Evolutionary conservation across 441 rosid species (phyloP).

Genomic region (Pelargonium australe): DNA sequence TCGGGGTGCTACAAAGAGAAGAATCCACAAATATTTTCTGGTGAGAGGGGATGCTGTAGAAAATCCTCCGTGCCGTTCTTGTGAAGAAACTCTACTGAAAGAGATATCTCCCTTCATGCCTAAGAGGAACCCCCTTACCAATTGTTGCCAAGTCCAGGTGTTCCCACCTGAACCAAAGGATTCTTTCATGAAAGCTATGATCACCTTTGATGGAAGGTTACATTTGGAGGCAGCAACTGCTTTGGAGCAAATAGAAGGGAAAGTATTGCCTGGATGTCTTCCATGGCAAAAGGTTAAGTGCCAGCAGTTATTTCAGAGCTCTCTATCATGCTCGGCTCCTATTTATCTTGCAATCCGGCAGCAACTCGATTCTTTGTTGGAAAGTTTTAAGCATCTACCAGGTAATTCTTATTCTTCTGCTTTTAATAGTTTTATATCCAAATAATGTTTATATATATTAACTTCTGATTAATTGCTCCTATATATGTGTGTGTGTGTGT

Average conservation of each 20-base stretch:
- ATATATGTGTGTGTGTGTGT: no score
- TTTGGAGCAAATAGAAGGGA: slow-evolving; percentile 59
- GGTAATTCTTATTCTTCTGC: slow-evolving; percentile 33
- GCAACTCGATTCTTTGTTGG: slow-evolving; percentile 38
- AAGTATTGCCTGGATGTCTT: slow-evolving; percentile 48
- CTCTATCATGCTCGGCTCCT: slow-evolving; percentile 48
- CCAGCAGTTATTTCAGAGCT: slow-evolving; percentile 58
- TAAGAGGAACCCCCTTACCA: slow-evolving; percentile 33
- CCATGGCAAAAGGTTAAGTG: slow-evolving; percentile 67
- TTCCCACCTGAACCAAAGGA: slow-evolving; percentile 41
- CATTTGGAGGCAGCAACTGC: slow-evolving; percentile 81
- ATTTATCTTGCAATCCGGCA: slow-evolving; percentile 49
- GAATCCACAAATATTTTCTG: slow-evolving; percentile 17
- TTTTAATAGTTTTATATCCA: background rate
- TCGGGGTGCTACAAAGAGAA: slow-evolving; percentile 17
- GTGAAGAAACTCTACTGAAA: slow-evolving; percentile 43
- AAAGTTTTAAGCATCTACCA: slow-evolving; percentile 30
- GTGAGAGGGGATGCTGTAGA: slow-evolving; percentile 40
- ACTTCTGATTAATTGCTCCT: background rate
- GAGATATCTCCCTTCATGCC: slow-evolving; percentile 56
- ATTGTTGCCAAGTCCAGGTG: slow-evolving; percentile 48
- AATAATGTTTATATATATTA: background rate
- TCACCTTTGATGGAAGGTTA: slow-evolving; percentile 62
- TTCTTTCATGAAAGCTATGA: slow-evolving; percentile 37
- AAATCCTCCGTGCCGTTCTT: slow-evolving; percentile 35